Evolutionary conservation across 371 early-diverging fungal genomes (phyloP), one percentile per base, ranked within the genome.

Genomic region (Circinella umbellata): DNA sequence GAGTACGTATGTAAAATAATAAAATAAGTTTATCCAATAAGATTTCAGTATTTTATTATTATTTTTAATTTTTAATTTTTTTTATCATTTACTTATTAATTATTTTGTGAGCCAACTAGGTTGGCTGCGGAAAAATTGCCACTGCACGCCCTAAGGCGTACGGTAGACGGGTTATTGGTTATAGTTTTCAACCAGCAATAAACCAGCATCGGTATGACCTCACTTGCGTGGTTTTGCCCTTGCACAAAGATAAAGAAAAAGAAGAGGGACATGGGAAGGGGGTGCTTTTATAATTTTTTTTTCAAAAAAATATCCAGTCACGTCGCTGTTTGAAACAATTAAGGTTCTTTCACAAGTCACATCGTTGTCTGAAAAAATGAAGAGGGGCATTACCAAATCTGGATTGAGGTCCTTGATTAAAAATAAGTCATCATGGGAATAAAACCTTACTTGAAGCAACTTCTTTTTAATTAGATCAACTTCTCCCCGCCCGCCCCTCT

Each of bases 161-260:
- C 78, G 61, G 73, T 73, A 78, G 80, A 84, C 84, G 84, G 70
- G 84, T 76, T 77, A 84, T 84, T 84, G 84, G 84, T 81, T 81
- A 76, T 84, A 84, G 84, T 84, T 84, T 84, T 84, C 84, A 84
- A 84, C 82, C 84, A 84, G 84, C 84, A 84, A 84, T 81, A 81
- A 81, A 78, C 84, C 82, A 80, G 84, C 79, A 81, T 84, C 84
- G 75, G 84, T 84, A 78, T 48, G 73, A 81, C 84, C 82, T 84
- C 84, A 84, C 82, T 77, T 78, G 79, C 84, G 78, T 80, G 82
- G 84, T 78, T 81, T 77, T 84, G 84, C 84, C 84, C 84, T 73
- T 80, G 84, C 84, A 84, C 84, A 84, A 84, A 80, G 76, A 84
- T 84, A 54, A 66, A 42, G 82, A 55, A 64, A 81, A 67, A 51